Evolutionary conservation across 2,329 filamentous ascomycete species (phyloP).

Genomic region (Colletotrichum paranaense): DNA sequence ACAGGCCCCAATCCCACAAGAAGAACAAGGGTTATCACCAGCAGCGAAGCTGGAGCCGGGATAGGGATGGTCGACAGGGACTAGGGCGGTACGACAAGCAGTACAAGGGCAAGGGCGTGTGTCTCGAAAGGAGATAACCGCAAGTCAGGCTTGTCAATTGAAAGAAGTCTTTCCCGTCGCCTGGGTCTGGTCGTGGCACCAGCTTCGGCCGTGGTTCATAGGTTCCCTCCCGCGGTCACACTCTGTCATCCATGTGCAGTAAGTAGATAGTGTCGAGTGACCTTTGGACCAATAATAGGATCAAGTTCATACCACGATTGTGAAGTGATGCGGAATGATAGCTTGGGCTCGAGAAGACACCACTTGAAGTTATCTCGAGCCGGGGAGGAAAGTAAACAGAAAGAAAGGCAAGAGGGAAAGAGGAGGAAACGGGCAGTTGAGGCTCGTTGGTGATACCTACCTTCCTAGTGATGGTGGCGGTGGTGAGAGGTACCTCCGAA

Average conservation of each 20-base stretch:
- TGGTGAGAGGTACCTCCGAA: not conserved
- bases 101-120: constrained; percentile 15
- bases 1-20: constrained; percentile 3
- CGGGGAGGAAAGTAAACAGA: not conserved
- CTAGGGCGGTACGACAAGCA: not conserved
- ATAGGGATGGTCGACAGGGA: constrained; percentile 4
- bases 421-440: not conserved
- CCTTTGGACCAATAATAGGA: too few relatives aligned
- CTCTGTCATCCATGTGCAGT: not conserved
- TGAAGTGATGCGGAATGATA: not conserved
- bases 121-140: constrained; percentile 18
- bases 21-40: constrained; percentile 8
- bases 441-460: not conserved
- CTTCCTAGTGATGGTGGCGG: not conserved
- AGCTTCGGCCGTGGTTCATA: not conserved
- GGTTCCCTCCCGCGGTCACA: not conserved
- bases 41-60: constrained; percentile 12
- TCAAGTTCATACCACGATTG: not conserved
- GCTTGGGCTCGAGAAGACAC: not conserved
- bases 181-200: constrained; percentile 1
- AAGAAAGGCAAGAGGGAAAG: not conserved
- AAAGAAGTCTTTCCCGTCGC: constrained; percentile 19
- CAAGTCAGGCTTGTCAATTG: constrained; percentile 16
- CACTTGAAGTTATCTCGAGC: not conserved
- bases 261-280: not conserved